Conservation (phyloP, 768 basidiomycete genomes). For the Pisolithus microcarpus region DNA sequence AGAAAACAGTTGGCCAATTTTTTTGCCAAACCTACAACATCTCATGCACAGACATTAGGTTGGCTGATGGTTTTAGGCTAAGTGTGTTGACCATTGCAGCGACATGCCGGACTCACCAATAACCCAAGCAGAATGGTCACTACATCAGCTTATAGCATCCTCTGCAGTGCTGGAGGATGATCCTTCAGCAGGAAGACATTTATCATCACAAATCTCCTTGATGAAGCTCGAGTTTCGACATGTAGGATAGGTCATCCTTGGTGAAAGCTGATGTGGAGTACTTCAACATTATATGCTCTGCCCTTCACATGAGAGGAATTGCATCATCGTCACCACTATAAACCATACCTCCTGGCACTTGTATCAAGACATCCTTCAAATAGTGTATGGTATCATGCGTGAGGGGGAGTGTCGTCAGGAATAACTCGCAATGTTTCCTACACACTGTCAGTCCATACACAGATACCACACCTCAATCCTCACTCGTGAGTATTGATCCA, state of each 20-base stretch:
- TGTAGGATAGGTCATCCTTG: slow-evolving; percentile 16
- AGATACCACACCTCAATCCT: no score
- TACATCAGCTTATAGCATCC: slow-evolving; percentile 9
- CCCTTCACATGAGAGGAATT: neutral
- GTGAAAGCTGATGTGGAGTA: slow-evolving; percentile 27
- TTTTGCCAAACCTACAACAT: neutral
- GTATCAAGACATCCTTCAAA: slow-evolving; percentile 18
- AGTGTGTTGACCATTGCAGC: neutral
- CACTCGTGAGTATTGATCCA: slow-evolving; percentile 21
- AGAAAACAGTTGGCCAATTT: no score
- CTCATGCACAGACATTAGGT: slow-evolving; percentile 25
- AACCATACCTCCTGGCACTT: slow-evolving; percentile 23
- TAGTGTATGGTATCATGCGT: slow-evolving; percentile 12
- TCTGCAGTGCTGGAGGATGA: neutral
- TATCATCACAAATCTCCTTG: slow-evolving; percentile 21
- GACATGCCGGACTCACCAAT: slow-evolving; percentile 12
- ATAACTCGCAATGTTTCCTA: slow-evolving; percentile 27
- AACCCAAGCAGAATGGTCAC: slow-evolving; percentile 18
- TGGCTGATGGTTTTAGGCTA: slow-evolving; percentile 11
- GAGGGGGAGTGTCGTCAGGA: slow-evolving; percentile 19
- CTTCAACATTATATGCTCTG: slow-evolving; percentile 24
- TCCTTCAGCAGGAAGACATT: neutral
- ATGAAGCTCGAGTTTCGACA: slow-evolving; percentile 23
- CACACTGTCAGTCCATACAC: neutral
- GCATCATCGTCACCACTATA: neutral